These are phyloP conservation scores for Arthonia radiata DNA, from an alignment of 495 filamentous ascomycete species.

Conservation along the genomic window DNA sequence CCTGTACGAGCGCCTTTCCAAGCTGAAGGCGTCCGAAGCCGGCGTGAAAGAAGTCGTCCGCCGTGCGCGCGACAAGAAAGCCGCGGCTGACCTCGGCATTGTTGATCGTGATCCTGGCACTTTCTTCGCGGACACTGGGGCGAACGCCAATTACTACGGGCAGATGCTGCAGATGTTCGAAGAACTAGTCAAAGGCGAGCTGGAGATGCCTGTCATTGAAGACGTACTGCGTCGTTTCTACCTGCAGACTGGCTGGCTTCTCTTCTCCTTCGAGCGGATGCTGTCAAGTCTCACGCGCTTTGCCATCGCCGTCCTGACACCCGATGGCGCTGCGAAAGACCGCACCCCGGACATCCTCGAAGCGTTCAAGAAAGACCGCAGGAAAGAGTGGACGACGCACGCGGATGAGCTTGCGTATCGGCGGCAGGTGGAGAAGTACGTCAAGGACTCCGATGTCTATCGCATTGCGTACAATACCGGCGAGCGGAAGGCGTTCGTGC, in stretches of 20 bases:
- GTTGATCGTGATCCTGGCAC: slow-evolving; percentile 55
- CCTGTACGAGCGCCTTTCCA: slow-evolving; percentile 56
- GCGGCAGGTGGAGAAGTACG: slow-evolving; percentile 62
- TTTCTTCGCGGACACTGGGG: slow-evolving; percentile 44
- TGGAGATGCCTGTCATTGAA: slow-evolving; percentile 38
- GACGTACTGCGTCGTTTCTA: slow-evolving; percentile 78
- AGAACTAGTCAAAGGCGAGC: slow-evolving; percentile 42
- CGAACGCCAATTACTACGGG: slow-evolving; percentile 39
- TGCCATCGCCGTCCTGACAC: slow-evolving; percentile 44
- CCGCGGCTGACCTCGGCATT: slow-evolving; percentile 56
- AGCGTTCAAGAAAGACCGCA: slow-evolving; percentile 57
- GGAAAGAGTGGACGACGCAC: slow-evolving; percentile 58
- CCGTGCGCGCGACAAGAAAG: slow-evolving; percentile 41
- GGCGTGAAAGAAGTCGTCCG: slow-evolving; percentile 46
- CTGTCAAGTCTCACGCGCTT: slow-evolving; percentile 52
- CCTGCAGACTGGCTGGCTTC: slow-evolving; percentile 61
- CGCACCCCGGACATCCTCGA: slow-evolving; percentile 68
- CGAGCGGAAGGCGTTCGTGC: slow-evolving; percentile 33
- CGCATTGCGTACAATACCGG: slow-evolving; percentile 48
- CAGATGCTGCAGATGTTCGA: slow-evolving; percentile 45
- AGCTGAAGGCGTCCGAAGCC: slow-evolving; percentile 53
- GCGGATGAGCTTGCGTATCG: slow-evolving; percentile 64
- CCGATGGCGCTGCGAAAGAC: slow-evolving; percentile 72
- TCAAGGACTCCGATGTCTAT: slow-evolving; percentile 79
- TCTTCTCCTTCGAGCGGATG: slow-evolving; percentile 76